phyloP scores from a whole-genome alignment of 2,329 filamentous ascomycete genomes.

The Fusarium piperis region DNA sequence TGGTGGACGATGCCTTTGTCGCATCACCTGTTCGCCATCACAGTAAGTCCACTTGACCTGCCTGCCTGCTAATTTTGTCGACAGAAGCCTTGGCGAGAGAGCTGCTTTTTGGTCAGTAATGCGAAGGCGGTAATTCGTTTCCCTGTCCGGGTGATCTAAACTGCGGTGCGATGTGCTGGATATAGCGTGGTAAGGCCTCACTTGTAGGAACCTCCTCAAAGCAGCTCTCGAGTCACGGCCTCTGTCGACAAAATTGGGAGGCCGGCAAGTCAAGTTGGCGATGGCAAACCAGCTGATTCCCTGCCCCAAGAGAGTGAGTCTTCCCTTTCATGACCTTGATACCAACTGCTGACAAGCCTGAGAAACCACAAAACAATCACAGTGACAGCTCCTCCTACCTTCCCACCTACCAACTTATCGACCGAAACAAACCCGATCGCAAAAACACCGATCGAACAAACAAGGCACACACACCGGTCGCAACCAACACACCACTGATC shows the following conservation, averaged over 20 bases:
- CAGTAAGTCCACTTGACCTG: background rate
- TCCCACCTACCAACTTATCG: background rate
- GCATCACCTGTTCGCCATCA: background rate
- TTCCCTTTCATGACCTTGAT: background rate
- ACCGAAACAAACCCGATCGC: background rate
- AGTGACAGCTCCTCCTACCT: background rate
- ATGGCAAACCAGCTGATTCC: background rate
- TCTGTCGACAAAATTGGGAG: background rate
- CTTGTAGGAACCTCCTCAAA: background rate
- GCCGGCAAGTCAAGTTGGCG: background rate
- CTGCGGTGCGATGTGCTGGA: background rate
- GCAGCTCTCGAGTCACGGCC: background rate
- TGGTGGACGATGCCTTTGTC: background rate
- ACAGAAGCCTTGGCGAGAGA: background rate
- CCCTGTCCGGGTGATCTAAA: background rate
- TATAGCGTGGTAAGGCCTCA: background rate
- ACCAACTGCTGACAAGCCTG: background rate
- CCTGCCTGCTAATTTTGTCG: background rate
- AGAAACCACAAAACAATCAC: background rate
- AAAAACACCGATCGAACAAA: background rate
- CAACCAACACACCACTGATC: background rate
- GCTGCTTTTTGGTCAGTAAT: background rate
- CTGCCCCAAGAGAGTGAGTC: background rate
- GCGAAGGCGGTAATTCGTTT: background rate
- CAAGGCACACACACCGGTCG: background rate